phyloP scores from a whole-genome alignment of 1,284 basidiomycete species.

The Leccinum pachyderme region DNA sequence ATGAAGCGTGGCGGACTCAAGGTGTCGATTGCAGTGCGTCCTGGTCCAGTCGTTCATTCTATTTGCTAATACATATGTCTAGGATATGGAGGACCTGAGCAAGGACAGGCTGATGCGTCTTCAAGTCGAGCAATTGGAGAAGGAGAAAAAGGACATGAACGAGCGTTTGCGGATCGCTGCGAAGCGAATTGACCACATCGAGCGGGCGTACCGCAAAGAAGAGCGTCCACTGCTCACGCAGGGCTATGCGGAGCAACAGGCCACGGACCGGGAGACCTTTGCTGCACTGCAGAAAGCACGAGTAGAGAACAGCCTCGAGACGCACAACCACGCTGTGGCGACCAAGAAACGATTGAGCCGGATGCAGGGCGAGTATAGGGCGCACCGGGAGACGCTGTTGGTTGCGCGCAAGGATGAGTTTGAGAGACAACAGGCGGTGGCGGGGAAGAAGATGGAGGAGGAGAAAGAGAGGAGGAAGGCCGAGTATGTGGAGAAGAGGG shows the following conservation, averaged over 20 bases:
- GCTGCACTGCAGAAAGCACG: slow-evolving; percentile 63
- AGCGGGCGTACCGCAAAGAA: slow-evolving; percentile 94
- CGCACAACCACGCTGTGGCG: slow-evolving; percentile 71
- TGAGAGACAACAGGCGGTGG: too few relatives aligned
- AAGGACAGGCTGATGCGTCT: slow-evolving; percentile 88
- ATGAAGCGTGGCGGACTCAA: slow-evolving; percentile 86
- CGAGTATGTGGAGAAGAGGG: too few relatives aligned
- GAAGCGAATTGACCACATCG: too few relatives aligned
- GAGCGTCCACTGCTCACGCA: slow-evolving; percentile 84
- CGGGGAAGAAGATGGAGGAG: too few relatives aligned
- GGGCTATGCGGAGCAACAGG: slow-evolving; percentile 89
- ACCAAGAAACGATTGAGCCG: slow-evolving; percentile 77
- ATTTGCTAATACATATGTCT: neutral
- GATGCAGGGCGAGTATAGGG: too few relatives aligned
- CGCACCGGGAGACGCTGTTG: too few relatives aligned
- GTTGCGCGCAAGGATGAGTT: too few relatives aligned
- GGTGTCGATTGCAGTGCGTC: slow-evolving; percentile 74
- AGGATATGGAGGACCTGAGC: slow-evolving; percentile 85
- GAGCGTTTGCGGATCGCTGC: too few relatives aligned
- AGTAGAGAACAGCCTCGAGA: slow-evolving; percentile 56
- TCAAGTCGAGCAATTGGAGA: slow-evolving; percentile 93
- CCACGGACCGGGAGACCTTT: slow-evolving; percentile 72
- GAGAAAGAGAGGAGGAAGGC: too few relatives aligned
- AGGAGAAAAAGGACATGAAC: too few relatives aligned
- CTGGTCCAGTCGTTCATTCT: slow-evolving; percentile 2